Base-by-base conservation (phyloP, 1,284 basidiomycete genomes). In the Ustilago bromivora region DNA sequence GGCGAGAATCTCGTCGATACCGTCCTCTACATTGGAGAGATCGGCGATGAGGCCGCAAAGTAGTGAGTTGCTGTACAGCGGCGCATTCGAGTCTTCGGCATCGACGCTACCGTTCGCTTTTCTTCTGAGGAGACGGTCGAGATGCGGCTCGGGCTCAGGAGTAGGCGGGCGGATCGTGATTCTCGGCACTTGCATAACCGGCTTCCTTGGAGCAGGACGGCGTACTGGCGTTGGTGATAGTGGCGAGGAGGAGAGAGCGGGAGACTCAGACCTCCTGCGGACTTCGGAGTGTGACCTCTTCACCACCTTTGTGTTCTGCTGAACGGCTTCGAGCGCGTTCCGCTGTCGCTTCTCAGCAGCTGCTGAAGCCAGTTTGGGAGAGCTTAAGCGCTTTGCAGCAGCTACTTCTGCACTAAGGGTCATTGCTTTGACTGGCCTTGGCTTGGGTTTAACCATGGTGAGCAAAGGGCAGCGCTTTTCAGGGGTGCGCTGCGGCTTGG, bases 371-470 rank as follows among this genome's bases (percentile, higher is more conserved):
- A 41, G 2, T 19, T 58, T 65, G 36, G 43, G n/a, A 31, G 32
- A 47, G 36, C 43, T 61, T 15, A 43, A 3, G 6, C 66, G 61
- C 46, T 68, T 73, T 1, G 61, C 51, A 13, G 58, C 57, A 8
- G 53, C 54, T 11, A 55, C 17, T 23, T 73, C 71, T n/a, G 55
- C 61, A n/a, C 57, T 68, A 31, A 57, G 28, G 0, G 35, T 32
- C 7, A 73, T n/a, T 0, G 61, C 54, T 19, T 65, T 67, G 41
- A 55, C n/a, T 7, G 71, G 65, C 2, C 57, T 43, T 5, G 61
- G 28, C 19, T 73, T 73, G 23, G 71, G 40, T 23, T 73, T 73
- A 51, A 73, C 71, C 71, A 73, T 73, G 49, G 71, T 73, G 57
- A 59, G 66, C 61, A 36, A 23, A 2, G 71, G 52, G 38, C 28